Conservation (phyloP, 768 basidiomycete species). For the Lactifluus piperatus region DNA sequence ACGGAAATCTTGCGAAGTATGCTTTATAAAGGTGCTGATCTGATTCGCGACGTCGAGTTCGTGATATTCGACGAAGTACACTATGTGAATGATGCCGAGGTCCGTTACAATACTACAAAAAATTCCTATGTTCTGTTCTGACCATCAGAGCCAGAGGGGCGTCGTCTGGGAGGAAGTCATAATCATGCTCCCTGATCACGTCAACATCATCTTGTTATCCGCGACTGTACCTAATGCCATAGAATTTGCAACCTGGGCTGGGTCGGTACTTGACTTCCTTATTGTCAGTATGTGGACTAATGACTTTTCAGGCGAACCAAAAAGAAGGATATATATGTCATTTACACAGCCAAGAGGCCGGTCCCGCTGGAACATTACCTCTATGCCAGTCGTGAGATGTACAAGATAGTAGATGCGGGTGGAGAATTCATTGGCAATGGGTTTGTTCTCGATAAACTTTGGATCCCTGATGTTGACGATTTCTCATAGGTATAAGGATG, state of each 20-base stretch:
- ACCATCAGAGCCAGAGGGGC: conserved; percentile 58
- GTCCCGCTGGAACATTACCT: conserved; percentile 96
- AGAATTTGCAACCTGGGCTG: conserved; percentile 99
- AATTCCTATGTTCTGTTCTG: background rate
- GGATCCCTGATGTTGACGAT: background rate
- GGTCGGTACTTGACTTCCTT: conserved; percentile 46
- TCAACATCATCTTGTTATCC: conserved; percentile 93
- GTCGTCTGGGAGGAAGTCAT: conserved; percentile 99
- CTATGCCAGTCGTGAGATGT: conserved; percentile 87
- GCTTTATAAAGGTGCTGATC: conserved; percentile 97
- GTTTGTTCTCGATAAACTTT: conserved; percentile 30
- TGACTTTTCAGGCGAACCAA: conserved; percentile 72
- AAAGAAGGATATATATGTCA: conserved; percentile 99
- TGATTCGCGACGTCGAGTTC: conserved; percentile 98
- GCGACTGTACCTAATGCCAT: conserved; percentile 97
- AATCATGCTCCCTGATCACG: conserved; percentile 98
- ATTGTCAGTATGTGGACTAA: background rate
- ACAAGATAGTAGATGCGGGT: conserved; percentile 85
- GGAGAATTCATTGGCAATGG: conserved; percentile 67
- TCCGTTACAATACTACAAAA: conserved; percentile 26
- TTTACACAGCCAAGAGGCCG: conserved; percentile 91
- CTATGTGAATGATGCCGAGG: conserved; percentile 99
- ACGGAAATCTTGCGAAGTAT: conserved; percentile 97
- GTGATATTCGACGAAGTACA: conserved; percentile 99
- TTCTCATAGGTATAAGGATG: conserved; percentile 69